Base-by-base conservation (phyloP, 306 rosid species). In the Pachyrhizus erosus region DNA sequence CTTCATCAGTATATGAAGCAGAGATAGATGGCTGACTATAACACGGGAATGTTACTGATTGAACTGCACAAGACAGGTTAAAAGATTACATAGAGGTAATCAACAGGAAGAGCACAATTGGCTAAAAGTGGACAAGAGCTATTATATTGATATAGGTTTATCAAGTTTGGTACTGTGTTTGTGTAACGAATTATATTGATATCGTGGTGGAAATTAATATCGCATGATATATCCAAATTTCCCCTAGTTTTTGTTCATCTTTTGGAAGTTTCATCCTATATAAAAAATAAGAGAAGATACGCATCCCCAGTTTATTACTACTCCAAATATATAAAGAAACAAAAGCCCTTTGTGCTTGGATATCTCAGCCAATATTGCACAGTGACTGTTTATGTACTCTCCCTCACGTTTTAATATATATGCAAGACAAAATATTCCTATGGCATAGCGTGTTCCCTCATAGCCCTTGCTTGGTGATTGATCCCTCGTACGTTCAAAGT, bases 31-130 rank as follows among this genome's bases (percentile, higher is more conserved):
- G 67, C 7, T 74, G 74, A 73, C 27, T 43, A 5, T 61, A 75
- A 31, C 37, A 42, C 17, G 71, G 67, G 39, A 68, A 66, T 49
- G 57, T 62, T 20, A 69, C 62, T n/a, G 13, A 15, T 86, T 83
- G 89, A 83, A 45, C 90, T 89, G 89, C 48, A 72, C 75, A 61
- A 69, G n/a, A 69, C 23, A 39, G 17, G 13, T 49, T 49, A 65
- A 74, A 77, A 58, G 45, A 13, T 70, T 40, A 48, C 15, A n/a
- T 40, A 51, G 39, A 73, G 64, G 10, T 76, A 64, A 51, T 45
- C 14, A 75, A 75, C 18, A 55, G 17, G 49, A 40, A 61, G 60
- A 71, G 11, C 24, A 5, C 3, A 37, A 65, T 48, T 12, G 5
- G 43, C 11, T 0, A 39, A n/a, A 78, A 6, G 15, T 5, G 7